phyloP scores from a whole-genome alignment of 192 early-diverging fungal species.

The Glomus cerebriforme region DNA sequence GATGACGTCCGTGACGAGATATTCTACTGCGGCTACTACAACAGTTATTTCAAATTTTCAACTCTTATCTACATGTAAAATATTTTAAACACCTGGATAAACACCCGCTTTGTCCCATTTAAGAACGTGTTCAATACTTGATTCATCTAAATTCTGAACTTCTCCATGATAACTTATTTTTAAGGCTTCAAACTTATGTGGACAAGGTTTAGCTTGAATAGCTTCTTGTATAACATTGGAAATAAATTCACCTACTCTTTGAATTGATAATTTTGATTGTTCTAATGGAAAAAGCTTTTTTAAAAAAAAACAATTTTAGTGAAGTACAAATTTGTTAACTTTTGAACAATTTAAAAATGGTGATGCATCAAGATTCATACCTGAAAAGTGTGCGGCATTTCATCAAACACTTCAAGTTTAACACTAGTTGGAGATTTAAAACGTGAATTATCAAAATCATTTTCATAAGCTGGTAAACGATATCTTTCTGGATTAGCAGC shows the following conservation, averaged over 20 bases:
- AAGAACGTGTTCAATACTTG: not conserved
- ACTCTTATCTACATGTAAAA: no score
- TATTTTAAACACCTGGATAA: not conserved
- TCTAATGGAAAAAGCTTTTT: not conserved
- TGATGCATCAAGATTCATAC: not conserved
- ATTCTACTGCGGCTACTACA: no score
- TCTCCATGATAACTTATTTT: not conserved
- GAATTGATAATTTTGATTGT: not conserved
- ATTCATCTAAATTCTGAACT: not conserved
- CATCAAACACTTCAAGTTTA: conserved; percentile 49
- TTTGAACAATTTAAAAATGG: no score
- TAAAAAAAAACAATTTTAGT: not conserved
- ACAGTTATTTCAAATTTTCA: no score
- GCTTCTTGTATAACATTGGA: not conserved
- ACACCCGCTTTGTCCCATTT: not conserved
- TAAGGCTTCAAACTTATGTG: not conserved
- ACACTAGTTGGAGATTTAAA: conserved; percentile 33
- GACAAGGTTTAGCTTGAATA: not conserved
- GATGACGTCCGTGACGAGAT: no score
- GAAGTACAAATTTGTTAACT: no score
- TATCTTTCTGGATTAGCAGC: conserved; percentile 33
- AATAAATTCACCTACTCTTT: not conserved
- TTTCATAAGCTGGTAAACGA: not conserved
- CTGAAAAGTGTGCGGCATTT: conserved; percentile 55
- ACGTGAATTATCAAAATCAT: conserved; percentile 2